Conservation (phyloP, 1,284 basidiomycete species). For the Fomitopsis schrenkii region DNA sequence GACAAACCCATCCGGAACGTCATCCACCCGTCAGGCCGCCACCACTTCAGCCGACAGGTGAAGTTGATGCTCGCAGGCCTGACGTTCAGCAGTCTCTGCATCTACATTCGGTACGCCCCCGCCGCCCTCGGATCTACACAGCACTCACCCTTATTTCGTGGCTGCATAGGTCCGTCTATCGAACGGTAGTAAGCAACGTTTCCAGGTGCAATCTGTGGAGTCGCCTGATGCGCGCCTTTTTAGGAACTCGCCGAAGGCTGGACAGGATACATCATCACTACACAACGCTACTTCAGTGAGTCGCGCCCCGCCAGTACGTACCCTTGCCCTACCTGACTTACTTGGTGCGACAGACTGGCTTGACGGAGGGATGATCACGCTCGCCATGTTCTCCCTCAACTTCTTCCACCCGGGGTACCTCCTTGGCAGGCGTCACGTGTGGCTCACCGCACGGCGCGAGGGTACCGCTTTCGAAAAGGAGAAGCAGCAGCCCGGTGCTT, state of each 20-base stretch:
- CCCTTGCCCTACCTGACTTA: background rate
- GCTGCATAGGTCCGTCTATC: constrained; percentile 38
- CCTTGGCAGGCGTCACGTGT: constrained; percentile 6
- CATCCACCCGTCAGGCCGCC: constrained; percentile 3
- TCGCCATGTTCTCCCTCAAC: constrained; percentile 55
- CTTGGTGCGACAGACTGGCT: constrained; percentile 39
- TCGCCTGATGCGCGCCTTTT: background rate
- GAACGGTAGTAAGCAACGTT: constrained; percentile 35
- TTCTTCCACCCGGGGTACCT: constrained; percentile 46
- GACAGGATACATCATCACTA: constrained; percentile 47
- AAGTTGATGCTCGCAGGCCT: constrained; percentile 35
- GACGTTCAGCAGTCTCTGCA: constrained; percentile 32
- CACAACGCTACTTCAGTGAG: constrained; percentile 52
- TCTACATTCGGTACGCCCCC: constrained; percentile 36
- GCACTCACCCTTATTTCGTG: background rate
- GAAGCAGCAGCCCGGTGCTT: no score
- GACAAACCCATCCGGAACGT: constrained; percentile 34
- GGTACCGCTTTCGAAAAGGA: background rate
- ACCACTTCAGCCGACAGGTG: constrained; percentile 22
- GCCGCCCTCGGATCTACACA: no score
- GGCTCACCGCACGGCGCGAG: background rate
- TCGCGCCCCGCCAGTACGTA: background rate
- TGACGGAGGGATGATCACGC: constrained; percentile 56
- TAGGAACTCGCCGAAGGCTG: constrained; percentile 51
- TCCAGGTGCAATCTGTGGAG: no score